phyloP scores from a whole-genome alignment of 805 yeast genomes.

The Ogataea nitratoaversa region DNA sequence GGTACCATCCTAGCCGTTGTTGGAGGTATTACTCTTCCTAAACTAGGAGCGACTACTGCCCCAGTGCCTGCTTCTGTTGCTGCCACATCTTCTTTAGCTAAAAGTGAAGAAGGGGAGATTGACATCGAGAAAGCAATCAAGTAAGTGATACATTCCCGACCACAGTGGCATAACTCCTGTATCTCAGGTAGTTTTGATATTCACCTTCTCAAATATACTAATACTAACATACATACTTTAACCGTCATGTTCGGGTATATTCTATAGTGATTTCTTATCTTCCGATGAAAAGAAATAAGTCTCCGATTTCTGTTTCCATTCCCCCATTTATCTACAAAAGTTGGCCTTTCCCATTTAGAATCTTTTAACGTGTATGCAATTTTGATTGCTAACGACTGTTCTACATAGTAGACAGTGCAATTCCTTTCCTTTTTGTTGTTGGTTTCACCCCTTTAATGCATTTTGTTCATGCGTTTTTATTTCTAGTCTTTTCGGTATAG shows the following conservation, averaged over 20 bases:
- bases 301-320: neutral
- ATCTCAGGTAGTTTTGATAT: no score
- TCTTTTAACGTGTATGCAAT: no score
- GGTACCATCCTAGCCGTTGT: conserved; percentile 72
- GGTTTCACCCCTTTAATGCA: no score
- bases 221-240: conserved; percentile 9
- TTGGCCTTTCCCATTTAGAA: no score
- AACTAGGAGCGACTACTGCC: conserved; percentile 27
- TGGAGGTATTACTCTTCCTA: conserved; percentile 55
- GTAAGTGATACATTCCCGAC: conserved; percentile 19
- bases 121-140: conserved; percentile 32
- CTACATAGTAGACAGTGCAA: no score
- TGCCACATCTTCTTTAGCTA: conserved; percentile 59
- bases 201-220: neutral
- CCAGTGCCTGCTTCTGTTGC: conserved; percentile 49
- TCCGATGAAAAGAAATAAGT: conserved; percentile 21
- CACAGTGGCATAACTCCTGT: no score
- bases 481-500: no score
- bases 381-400: no score
- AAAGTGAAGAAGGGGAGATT: conserved; percentile 22
- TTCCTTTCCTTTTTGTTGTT: no score
- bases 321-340: neutral
- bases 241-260: no score
- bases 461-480: no score
- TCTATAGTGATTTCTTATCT: conserved; percentile 24